Percentiles rank a stretch among this genome's conserved stretches.
phyloP scores from a whole-genome alignment of 1,139 yeast genomes.

The Trichomonascaceae sp. region DNA sequence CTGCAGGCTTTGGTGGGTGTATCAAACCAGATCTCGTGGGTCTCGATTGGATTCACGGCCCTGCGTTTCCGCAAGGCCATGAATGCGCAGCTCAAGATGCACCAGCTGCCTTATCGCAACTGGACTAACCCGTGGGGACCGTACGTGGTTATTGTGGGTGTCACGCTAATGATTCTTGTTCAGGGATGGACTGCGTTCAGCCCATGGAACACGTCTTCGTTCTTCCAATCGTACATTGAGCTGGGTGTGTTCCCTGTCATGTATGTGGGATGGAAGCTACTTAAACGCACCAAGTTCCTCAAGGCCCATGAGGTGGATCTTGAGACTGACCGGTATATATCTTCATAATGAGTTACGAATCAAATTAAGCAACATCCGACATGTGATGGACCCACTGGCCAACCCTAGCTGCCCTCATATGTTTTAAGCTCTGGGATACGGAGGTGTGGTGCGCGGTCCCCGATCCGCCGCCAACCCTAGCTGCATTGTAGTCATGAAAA shows the following conservation, averaged over 20 bases:
- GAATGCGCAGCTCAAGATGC: conserved; percentile 24
- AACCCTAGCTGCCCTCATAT: neutral
- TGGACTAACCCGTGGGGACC: conserved; percentile 56
- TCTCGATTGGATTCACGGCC: conserved; percentile 36
- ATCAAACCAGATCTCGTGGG: conserved; percentile 43
- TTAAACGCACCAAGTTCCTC: conserved; percentile 36
- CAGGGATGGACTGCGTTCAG: conserved; percentile 53
- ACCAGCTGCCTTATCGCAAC: conserved; percentile 28
- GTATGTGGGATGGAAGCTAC: conserved; percentile 36
- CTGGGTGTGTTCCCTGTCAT: conserved; percentile 36
- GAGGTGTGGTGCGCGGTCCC: neutral
- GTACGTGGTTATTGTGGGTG: conserved; percentile 37
- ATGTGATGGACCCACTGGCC: too few relatives aligned
- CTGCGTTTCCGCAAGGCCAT: conserved; percentile 35
- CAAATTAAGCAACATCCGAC: too few relatives aligned
- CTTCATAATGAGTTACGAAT: neutral
- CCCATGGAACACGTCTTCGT: conserved; percentile 41
- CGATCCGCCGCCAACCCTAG: neutral
- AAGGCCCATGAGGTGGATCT: conserved; percentile 46
- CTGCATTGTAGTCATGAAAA: too few relatives aligned
- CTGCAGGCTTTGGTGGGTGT: conserved; percentile 53
- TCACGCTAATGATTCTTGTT: conserved; percentile 37
- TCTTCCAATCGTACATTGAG: conserved; percentile 37
- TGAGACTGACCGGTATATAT: conserved; percentile 43
- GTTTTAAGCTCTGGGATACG: neutral